Evolutionary conservation across 352 stramenopile genomes (phyloP).

Genomic region (Pythium scleroteichum): DNA sequence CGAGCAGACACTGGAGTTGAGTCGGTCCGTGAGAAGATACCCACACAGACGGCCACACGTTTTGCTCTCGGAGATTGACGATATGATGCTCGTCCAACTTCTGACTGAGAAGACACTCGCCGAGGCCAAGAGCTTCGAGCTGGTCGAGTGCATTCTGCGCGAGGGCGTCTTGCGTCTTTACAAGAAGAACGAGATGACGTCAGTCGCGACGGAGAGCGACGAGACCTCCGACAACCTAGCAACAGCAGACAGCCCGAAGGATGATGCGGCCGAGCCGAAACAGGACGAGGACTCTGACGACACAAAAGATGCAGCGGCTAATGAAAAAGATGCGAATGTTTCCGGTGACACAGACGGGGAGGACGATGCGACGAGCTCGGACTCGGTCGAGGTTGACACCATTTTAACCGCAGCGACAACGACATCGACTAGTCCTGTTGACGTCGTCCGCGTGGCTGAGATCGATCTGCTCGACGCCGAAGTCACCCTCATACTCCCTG

Average conservation of each 20-base stretch:
- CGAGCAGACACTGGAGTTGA: slow-evolving; percentile 47
- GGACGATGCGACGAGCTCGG: neutral
- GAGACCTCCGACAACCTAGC: too few species aligned
- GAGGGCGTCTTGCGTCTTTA: slow-evolving; percentile 12
- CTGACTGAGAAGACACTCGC: neutral
- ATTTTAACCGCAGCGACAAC: neutral
- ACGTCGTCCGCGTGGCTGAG: slow-evolving; percentile 2
- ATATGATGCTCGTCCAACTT: slow-evolving; percentile 12
- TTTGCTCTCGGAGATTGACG: slow-evolving; percentile 11
- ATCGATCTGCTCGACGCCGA: slow-evolving; percentile 12
- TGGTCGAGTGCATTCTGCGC: slow-evolving; percentile 6
- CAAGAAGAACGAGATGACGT: neutral
- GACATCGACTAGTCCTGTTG: neutral
- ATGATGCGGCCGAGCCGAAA: too few species aligned
- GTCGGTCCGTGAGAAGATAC: slow-evolving; percentile 21
- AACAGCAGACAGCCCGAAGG: too few species aligned
- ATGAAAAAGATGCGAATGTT: too few species aligned
- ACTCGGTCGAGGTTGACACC: neutral
- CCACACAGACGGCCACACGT: slow-evolving; percentile 10
- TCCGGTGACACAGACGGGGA: neutral
- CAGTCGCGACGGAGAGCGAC: neutral
- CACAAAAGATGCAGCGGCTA: too few species aligned
- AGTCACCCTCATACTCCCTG: slow-evolving; percentile 13
- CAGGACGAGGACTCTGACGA: too few species aligned
- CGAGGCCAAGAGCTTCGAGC: slow-evolving; percentile 14